Conservation (phyloP, 306 rosid genomes). For the Astragalus glycyphyllos region DNA sequence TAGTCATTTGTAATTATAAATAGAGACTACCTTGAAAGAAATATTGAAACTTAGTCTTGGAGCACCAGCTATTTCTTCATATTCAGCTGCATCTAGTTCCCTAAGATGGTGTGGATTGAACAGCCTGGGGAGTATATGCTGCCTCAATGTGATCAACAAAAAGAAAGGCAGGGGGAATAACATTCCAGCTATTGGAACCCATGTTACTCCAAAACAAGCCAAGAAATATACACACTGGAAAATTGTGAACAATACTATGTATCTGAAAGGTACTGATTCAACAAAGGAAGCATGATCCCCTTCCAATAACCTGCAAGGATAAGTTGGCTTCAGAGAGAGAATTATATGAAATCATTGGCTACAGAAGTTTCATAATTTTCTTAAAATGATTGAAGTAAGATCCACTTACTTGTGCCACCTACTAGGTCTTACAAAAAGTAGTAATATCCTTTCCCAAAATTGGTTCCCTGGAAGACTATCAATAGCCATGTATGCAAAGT, state of each 20-base stretch:
- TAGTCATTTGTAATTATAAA: too few relatives aligned
- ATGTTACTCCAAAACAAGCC: slow-evolving; percentile 64
- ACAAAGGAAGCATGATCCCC: slow-evolving; percentile 78
- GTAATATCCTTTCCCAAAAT: slow-evolving; percentile 80
- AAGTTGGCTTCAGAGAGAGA: too few relatives aligned
- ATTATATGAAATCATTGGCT: too few relatives aligned
- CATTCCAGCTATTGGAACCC: slow-evolving; percentile 92
- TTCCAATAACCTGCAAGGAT: too few relatives aligned
- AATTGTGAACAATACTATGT: slow-evolving; percentile 63
- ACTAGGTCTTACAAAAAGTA: slow-evolving; percentile 70
- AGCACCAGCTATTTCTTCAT: slow-evolving; percentile 71
- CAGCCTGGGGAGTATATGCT: slow-evolving; percentile 71
- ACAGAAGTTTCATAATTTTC: too few relatives aligned
- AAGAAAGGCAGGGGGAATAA: slow-evolving; percentile 86
- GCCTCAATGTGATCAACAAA: slow-evolving; percentile 70
- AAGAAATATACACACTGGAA: slow-evolving; percentile 74
- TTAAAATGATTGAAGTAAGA: too few relatives aligned
- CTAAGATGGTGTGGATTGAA: slow-evolving; percentile 58
- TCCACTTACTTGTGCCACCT: slow-evolving; percentile 82
- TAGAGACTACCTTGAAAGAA: slow-evolving; percentile 58
- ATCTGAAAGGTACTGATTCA: slow-evolving; percentile 73
- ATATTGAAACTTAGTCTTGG: slow-evolving; percentile 46
- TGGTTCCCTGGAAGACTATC: slow-evolving; percentile 96
- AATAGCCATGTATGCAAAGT: slow-evolving; percentile 90
- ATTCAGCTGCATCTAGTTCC: slow-evolving; percentile 85